phyloP scores from a whole-genome alignment of 179 eudicot species.

The Gypsophila paniculata region DNA sequence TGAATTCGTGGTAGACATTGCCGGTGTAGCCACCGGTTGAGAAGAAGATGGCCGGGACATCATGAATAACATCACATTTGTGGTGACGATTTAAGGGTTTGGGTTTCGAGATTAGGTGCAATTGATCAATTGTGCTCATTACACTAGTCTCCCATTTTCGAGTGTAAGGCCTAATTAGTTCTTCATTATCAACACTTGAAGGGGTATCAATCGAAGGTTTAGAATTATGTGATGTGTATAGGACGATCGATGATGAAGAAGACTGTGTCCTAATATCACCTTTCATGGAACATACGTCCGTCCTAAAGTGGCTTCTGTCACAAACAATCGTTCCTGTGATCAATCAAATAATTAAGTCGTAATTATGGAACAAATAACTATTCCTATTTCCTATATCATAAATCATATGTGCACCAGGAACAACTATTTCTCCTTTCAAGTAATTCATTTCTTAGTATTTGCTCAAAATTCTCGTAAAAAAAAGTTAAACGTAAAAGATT shows the following conservation, averaged over 20 bases:
- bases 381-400: no score
- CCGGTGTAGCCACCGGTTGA: conserved; percentile 94
- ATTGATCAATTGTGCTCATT: conserved; percentile 60
- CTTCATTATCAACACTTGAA: conserved; percentile 16
- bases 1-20: conserved; percentile 85
- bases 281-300: conserved; percentile 75
- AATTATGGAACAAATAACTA: neutral
- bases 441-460: no score
- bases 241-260: conserved; percentile 50
- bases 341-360: neutral
- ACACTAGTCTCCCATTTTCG: conserved; percentile 74
- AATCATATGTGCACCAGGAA: no score
- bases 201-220: conserved; percentile 15
- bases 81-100: conserved; percentile 22
- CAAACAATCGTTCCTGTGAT: conserved; percentile 73
- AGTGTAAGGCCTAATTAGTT: conserved; percentile 67
- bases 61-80: conserved; percentile 57
- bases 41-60: conserved; percentile 85
- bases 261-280: conserved; percentile 77
- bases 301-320: conserved; percentile 61
- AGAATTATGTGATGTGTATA: conserved; percentile 36
- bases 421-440: no score
- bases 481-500: no score
- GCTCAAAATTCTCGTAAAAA: no score
- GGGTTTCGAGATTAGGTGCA: conserved; percentile 47